These are phyloP conservation scores for Penicillium sp. DNA, from an alignment of 2,329 filamentous ascomycete species.

Conservation along the genomic window DNA sequence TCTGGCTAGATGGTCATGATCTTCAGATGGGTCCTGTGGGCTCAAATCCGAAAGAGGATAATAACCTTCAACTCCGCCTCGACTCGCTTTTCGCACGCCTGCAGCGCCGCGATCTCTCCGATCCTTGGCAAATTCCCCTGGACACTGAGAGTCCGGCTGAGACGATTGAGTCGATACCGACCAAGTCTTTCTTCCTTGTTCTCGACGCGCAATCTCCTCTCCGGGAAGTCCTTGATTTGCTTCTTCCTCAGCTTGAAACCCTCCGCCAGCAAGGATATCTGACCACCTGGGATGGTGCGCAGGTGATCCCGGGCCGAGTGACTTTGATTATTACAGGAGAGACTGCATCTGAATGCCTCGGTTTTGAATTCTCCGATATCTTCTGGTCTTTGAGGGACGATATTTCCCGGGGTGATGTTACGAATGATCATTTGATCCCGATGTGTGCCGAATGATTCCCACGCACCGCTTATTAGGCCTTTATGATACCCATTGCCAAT, in stretches of 20 bases:
- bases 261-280: conserved; percentile 25
- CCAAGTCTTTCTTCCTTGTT: conserved; percentile 23
- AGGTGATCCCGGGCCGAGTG: conserved; percentile 21
- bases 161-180: conserved; percentile 7
- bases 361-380: conserved; percentile 7
- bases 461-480: background rate
- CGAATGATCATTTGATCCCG: conserved; percentile 10
- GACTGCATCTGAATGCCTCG: conserved; percentile 1
- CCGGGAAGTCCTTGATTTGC: conserved; percentile 15
- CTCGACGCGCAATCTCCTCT: conserved; percentile 24
- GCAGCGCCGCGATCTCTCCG: conserved; percentile 8
- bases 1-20: conserved; percentile 25
- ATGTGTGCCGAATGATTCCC: conserved; percentile 14
- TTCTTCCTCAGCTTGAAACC: conserved; percentile 19
- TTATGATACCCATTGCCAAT: conserved; percentile 18
- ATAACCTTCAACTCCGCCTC: conserved; percentile 26
- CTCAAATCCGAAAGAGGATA: conserved; percentile 4
- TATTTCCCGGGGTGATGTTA: background rate
- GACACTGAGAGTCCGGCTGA: background rate
- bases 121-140: background rate
- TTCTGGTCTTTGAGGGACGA: conserved; percentile 12
- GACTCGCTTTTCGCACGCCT: conserved; percentile 21
- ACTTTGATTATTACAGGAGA: conserved; percentile 26
- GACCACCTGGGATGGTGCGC: conserved; percentile 22
- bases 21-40: conserved; percentile 23